Evolutionary conservation across 306 rosid genomes (phyloP).

Genomic region (Corylus americana): DNA sequence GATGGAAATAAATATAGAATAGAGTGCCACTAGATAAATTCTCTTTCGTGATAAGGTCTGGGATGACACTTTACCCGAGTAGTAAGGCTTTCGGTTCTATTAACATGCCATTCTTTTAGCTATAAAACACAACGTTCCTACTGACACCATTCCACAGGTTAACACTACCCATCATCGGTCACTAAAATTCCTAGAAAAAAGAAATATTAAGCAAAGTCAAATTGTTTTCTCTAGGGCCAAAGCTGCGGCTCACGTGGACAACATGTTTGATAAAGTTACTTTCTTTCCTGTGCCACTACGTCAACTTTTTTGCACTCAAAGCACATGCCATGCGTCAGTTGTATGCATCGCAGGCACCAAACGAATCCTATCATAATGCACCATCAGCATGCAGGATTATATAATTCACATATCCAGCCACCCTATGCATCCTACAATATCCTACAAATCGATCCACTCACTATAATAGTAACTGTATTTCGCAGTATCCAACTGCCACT

Average conservation of each 20-base stretch:
- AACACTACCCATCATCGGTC: neutral
- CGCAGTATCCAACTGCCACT: slow-evolving; percentile 26
- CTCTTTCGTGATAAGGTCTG: neutral
- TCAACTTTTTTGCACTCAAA: slow-evolving; percentile 31
- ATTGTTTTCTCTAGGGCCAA: slow-evolving; percentile 20
- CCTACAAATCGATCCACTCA: slow-evolving; percentile 28
- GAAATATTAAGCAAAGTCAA: neutral
- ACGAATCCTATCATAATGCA: slow-evolving; percentile 4
- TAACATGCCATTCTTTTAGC: neutral
- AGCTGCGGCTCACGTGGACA: slow-evolving; percentile 31
- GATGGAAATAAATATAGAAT: neutral
- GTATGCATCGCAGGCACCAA: slow-evolving; percentile 15
- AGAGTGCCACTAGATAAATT: neutral
- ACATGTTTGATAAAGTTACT: slow-evolving; percentile 40
- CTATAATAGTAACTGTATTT: slow-evolving; percentile 11
- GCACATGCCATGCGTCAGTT: slow-evolving; percentile 4
- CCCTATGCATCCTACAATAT: neutral
- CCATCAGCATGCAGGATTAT: slow-evolving; percentile 8
- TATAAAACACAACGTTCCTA: slow-evolving; percentile 1
- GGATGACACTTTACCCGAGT: neutral
- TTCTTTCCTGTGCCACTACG: slow-evolving; percentile 37
- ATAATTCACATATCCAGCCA: neutral
- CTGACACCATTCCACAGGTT: slow-evolving; percentile 5
- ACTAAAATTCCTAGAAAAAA: neutral
- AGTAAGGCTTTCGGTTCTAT: neutral